These are phyloP conservation scores for Metschnikowia cubensis DNA, from an alignment of 805 yeast species.

Conservation along the genomic window DNA sequence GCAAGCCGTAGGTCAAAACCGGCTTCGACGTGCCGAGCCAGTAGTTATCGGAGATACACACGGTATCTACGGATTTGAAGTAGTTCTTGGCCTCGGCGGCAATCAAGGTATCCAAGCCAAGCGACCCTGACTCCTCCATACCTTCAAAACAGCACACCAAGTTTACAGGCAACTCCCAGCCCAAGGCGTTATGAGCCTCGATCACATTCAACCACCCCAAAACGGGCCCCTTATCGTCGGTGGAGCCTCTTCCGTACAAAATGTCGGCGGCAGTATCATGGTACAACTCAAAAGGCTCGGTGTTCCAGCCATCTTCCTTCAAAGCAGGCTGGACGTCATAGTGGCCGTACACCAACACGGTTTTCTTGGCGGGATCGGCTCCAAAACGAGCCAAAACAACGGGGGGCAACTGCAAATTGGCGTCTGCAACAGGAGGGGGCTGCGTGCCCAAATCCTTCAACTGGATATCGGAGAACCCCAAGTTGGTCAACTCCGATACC, in stretches of 20 bases:
- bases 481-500: conserved; percentile 56
- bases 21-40: conserved; percentile 99
- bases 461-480: conserved; percentile 83
- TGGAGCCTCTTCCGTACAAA: conserved; percentile 88
- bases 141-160: conserved; percentile 93
- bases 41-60: conserved; percentile 94
- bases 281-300: conserved; percentile 81
- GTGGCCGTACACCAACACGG: conserved; percentile 90
- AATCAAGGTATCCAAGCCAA: conserved; percentile 83
- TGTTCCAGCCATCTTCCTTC: conserved; percentile 89
- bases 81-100: conserved; percentile 72
- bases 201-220: conserved; percentile 93
- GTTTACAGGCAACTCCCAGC: conserved; percentile 89
- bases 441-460: conserved; percentile 81
- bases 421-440: conserved; percentile 80
- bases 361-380: conserved; percentile 74
- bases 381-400: conserved; percentile 91
- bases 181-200: conserved; percentile 83
- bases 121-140: conserved; percentile 97
- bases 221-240: conserved; percentile 98
- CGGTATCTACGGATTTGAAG: conserved; percentile 88
- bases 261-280: conserved; percentile 57
- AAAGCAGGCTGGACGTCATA: conserved; percentile 98
- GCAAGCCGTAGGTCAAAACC: conserved; percentile 92
- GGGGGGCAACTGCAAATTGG: conserved; percentile 79